Percentiles rank a stretch among this genome's conserved stretches.
phyloP scores from a whole-genome alignment of 2,329 filamentous ascomycete species.

The Fusarium anguioides region DNA sequence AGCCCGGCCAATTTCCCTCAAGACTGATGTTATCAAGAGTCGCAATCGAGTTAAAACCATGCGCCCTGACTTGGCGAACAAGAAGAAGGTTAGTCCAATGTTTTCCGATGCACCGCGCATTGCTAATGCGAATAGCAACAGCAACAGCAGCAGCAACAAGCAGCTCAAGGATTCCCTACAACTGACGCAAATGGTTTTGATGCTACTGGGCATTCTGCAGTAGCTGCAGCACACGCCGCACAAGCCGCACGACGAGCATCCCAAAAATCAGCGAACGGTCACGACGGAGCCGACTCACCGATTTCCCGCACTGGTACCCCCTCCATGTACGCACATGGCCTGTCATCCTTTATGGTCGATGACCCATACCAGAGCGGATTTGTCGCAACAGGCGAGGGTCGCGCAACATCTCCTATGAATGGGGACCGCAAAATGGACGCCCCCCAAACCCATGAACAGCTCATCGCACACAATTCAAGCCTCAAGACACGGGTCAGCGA shows the following conservation, averaged over 20 bases:
- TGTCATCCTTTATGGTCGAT: constrained; percentile 83
- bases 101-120: background rate
- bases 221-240: constrained; percentile 64
- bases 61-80: constrained; percentile 80
- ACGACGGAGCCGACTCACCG: constrained; percentile 81
- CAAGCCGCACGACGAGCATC: constrained; percentile 69
- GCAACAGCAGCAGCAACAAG: constrained; percentile 53
- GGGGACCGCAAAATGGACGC: constrained; percentile 74
- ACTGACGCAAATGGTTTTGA: constrained; percentile 69
- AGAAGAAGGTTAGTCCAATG: constrained; percentile 75
- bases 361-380: constrained; percentile 73
- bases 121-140: constrained; percentile 31
- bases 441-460: constrained; percentile 81
- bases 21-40: constrained; percentile 99
- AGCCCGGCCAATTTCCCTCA: constrained; percentile 92
- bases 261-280: constrained; percentile 76
- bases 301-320: constrained; percentile 84
- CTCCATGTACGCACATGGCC: constrained; percentile 77
- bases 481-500: constrained; percentile 97
- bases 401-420: constrained; percentile 60
- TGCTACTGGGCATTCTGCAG: constrained; percentile 59
- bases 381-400: constrained; percentile 63
- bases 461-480: constrained; percentile 82
- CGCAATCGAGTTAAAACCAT: constrained; percentile 96
- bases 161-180: constrained; percentile 54